Evolutionary conservation across 148 eudicot genomes (phyloP).

Genomic region (Rhododendron ovatum): DNA sequence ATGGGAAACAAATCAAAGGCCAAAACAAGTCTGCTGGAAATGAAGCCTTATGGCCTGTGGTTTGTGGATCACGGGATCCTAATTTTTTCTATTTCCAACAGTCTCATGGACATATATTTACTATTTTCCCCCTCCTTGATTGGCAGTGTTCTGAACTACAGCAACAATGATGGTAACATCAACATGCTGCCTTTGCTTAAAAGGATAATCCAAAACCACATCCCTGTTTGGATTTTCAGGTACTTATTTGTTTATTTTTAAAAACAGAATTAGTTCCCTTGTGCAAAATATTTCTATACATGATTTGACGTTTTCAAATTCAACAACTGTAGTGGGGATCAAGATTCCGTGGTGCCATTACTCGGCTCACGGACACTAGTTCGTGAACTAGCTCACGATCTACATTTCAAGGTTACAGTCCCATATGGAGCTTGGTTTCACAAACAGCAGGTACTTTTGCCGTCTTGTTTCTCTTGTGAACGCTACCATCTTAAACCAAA

Average conservation of each 20-base stretch:
- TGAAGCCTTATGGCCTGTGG: too few species aligned
- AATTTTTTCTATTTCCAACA: too few species aligned
- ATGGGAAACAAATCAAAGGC: too few species aligned
- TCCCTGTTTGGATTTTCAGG: slow-evolving; percentile 92
- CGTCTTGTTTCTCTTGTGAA: background rate
- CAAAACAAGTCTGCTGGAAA: too few species aligned
- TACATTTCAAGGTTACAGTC: slow-evolving; percentile 54
- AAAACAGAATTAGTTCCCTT: background rate
- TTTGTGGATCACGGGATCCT: too few species aligned
- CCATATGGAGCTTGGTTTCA: slow-evolving; percentile 97
- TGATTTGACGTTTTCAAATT: background rate
- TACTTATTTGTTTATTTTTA: slow-evolving; percentile 5
- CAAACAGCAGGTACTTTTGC: slow-evolving; percentile 63
- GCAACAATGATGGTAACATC: slow-evolving; percentile 59
- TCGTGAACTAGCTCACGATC: slow-evolving; percentile 81
- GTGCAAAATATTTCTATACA: background rate
- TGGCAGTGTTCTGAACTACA: slow-evolving; percentile 60
- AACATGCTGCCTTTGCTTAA: slow-evolving; percentile 79
- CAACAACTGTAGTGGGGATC: slow-evolving; percentile 63
- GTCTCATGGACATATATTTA: background rate
- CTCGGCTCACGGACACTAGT: slow-evolving; percentile 87
- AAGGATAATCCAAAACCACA: slow-evolving; percentile 47
- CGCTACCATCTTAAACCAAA: background rate
- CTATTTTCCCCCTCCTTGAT: background rate
- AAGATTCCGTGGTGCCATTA: slow-evolving; percentile 93